Evolutionary conservation across 2,329 filamentous ascomycete genomes (phyloP).

Genomic region (Aspergillus caelatus): DNA sequence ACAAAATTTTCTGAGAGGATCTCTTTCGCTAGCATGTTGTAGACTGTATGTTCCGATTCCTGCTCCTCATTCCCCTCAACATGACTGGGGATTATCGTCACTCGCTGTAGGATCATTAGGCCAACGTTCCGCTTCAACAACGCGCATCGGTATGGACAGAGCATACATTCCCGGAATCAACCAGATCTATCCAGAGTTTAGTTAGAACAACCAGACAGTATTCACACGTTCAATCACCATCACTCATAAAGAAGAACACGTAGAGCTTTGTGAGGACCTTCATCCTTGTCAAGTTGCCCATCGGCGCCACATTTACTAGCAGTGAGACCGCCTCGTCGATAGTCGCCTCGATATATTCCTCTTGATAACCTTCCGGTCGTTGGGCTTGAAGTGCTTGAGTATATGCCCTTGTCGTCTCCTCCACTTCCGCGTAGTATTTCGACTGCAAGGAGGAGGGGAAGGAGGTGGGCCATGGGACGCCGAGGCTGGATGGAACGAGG

Average conservation of each 20-base stretch:
- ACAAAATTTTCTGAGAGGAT: slow-evolving; percentile 8
- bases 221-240: slow-evolving; percentile 7
- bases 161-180: slow-evolving; percentile 11
- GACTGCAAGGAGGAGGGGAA: slow-evolving; percentile 17
- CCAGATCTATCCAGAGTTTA: slow-evolving; percentile 8
- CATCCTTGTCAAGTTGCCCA: slow-evolving; percentile 6
- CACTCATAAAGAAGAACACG: slow-evolving; percentile 17
- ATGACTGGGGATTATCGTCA: neutral
- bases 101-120: neutral
- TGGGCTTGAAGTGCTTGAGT: neutral
- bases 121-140: neutral
- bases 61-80: neutral
- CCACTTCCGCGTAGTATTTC: slow-evolving; percentile 16
- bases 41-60: neutral
- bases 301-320: slow-evolving; percentile 8
- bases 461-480: slow-evolving; percentile 17
- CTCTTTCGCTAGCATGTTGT: slow-evolving; percentile 6
- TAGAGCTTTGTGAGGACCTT: slow-evolving; percentile 13
- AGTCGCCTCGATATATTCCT: slow-evolving; percentile 6
- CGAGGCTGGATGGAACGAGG: slow-evolving; percentile 8
- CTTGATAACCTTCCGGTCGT: neutral
- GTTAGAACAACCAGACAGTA: neutral
- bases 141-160: neutral
- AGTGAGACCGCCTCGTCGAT: slow-evolving; percentile 16
- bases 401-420: slow-evolving; percentile 9